phyloP scores from a whole-genome alignment of 352 stramenopile species.

The Phytopythium litorale region DNA sequence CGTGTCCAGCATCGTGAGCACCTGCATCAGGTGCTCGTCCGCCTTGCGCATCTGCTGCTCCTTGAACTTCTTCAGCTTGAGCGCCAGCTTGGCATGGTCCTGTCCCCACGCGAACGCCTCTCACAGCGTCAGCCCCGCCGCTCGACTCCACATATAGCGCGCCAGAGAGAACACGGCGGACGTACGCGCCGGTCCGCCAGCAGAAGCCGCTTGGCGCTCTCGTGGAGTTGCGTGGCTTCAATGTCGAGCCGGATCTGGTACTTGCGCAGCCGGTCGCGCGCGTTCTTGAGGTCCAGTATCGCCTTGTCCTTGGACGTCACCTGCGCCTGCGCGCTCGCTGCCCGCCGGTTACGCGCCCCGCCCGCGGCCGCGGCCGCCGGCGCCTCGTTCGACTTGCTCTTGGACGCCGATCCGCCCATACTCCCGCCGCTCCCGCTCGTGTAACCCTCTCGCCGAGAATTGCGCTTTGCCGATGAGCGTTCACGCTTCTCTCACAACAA shows the following conservation, averaged over 20 bases:
- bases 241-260: conserved; percentile 80
- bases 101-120: conserved; percentile 14
- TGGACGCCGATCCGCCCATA: conserved; percentile 52
- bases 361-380: conserved; percentile 5
- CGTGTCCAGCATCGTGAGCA: conserved; percentile 84
- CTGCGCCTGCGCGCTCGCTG: conserved; percentile 37
- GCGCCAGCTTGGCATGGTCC: conserved; percentile 81
- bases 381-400: conserved; percentile 34
- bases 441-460: background rate
- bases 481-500: no score
- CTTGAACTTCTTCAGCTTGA: conserved; percentile 90
- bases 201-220: conserved; percentile 75
- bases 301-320: conserved; percentile 88
- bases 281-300: conserved; percentile 87
- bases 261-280: conserved; percentile 82
- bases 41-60: conserved; percentile 86
- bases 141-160: background rate
- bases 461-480: no score
- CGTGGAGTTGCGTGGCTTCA: conserved; percentile 73
- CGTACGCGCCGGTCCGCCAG: conserved; percentile 59
- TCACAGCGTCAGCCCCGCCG: background rate
- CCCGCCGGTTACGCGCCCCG: conserved; percentile 1
- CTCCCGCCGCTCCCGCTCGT: conserved; percentile 1
- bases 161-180: background rate
- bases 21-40: conserved; percentile 82